Evolutionary conservation across 805 yeast species (phyloP).

Genomic region (Yarrowia sp.): DNA sequence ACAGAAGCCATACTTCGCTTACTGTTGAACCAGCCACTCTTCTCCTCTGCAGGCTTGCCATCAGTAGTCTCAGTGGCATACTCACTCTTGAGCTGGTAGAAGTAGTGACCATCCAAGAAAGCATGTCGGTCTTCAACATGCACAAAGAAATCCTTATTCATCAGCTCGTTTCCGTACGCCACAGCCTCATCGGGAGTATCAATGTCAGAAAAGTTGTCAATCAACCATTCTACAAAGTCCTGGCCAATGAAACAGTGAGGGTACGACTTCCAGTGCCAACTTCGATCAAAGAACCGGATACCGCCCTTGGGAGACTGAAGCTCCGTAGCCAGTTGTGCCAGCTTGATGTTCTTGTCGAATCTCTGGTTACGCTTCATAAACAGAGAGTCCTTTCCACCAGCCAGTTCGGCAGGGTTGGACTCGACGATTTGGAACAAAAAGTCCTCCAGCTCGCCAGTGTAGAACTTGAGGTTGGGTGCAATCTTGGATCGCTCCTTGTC

Average conservation of each 20-base stretch:
- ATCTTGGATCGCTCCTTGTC: slow-evolving; percentile 50
- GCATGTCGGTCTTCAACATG: slow-evolving; percentile 86
- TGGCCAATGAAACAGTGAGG: slow-evolving; percentile 81
- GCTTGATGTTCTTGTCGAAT: slow-evolving; percentile 59
- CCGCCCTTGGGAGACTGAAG: slow-evolving; percentile 68
- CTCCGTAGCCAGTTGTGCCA: slow-evolving; percentile 64
- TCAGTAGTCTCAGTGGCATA: slow-evolving; percentile 50
- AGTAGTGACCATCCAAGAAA: slow-evolving; percentile 91
- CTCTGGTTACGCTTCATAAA: slow-evolving; percentile 48
- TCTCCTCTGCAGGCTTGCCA: slow-evolving; percentile 3
- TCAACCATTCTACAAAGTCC: slow-evolving; percentile 85
- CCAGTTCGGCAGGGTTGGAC: slow-evolving; percentile 40
- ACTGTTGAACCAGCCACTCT: slow-evolving; percentile 35
- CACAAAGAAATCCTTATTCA: slow-evolving; percentile 72
- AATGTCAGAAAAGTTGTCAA: slow-evolving; percentile 79
- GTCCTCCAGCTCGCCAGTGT: slow-evolving; percentile 81
- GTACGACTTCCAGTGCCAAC: slow-evolving; percentile 89
- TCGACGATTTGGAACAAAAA: slow-evolving; percentile 65
- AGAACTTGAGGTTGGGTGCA: slow-evolving; percentile 70
- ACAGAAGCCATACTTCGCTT: slow-evolving; percentile 25
- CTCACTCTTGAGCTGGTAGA: slow-evolving; percentile 72
- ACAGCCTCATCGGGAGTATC: slow-evolving; percentile 84
- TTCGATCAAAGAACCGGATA: slow-evolving; percentile 72
- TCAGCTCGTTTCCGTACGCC: slow-evolving; percentile 75
- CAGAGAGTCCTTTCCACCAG: slow-evolving; percentile 52